Evolutionary conservation across 75 land plant genomes (phyloP).

Genomic region (Chamaecyparis obtusa): DNA sequence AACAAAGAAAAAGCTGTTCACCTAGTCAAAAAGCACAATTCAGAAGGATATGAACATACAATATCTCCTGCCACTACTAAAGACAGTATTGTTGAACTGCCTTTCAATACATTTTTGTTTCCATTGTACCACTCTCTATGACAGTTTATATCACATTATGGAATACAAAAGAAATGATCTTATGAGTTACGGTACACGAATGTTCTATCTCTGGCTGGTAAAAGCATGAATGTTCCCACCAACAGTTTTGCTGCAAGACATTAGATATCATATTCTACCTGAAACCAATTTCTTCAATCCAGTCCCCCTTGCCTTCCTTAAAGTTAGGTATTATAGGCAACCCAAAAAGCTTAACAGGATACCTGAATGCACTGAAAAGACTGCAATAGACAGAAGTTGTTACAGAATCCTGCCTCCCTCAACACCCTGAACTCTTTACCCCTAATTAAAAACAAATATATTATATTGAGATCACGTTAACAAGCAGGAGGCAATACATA

Average conservation of each 20-base stretch:
- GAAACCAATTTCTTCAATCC: background rate
- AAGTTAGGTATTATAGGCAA: background rate
- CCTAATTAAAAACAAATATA: background rate
- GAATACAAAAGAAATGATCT: background rate
- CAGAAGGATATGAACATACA: background rate
- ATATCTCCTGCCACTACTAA: background rate
- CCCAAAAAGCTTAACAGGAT: background rate
- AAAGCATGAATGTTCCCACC: constrained; percentile 3
- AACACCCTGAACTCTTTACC: background rate
- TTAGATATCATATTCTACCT: background rate
- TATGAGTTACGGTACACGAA: background rate
- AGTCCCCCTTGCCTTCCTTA: background rate
- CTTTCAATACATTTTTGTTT: background rate
- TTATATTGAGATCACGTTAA: background rate
- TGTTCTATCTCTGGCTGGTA: background rate
- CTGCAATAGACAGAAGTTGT: background rate
- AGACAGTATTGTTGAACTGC: background rate
- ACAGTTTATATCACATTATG: background rate
- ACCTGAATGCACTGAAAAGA: background rate
- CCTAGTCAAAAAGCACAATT: background rate
- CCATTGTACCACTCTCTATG: background rate
- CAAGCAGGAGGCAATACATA: background rate
- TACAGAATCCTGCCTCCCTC: background rate
- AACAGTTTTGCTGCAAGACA: background rate
- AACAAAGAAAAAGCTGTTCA: background rate